These are phyloP conservation scores for Solidago caesia DNA, from an alignment of 129 eudicot species.

Conservation along the genomic window DNA sequence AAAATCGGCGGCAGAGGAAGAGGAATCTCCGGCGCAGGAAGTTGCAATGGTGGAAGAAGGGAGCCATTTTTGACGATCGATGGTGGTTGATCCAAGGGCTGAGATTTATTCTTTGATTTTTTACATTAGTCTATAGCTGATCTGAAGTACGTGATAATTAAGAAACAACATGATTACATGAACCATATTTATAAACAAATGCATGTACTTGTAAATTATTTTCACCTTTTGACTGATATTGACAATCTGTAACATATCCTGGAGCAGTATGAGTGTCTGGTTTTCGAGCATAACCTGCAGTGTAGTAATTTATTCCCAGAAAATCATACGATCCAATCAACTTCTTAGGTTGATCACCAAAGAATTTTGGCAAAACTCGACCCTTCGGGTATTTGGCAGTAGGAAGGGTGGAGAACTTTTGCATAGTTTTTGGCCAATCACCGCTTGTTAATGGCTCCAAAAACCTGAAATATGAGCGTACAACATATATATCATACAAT, in stretches of 20 bases:
- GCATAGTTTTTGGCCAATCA: slow-evolving; percentile 47
- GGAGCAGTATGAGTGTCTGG: not conserved
- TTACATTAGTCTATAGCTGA: too few relatives aligned
- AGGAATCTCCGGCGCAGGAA: too few relatives aligned
- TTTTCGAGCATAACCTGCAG: slow-evolving; percentile 32
- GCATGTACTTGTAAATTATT: not conserved
- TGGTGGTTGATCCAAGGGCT: too few relatives aligned
- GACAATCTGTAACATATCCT: slow-evolving; percentile 29
- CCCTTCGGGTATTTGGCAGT: slow-evolving; percentile 29
- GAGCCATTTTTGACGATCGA: too few relatives aligned
- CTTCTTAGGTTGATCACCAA: slow-evolving; percentile 19
- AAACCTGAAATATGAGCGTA: slow-evolving; percentile 33
- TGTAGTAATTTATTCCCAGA: slow-evolving; percentile 65
- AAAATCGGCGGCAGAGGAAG: too few relatives aligned
- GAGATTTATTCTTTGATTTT: too few relatives aligned
- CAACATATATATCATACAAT: too few relatives aligned
- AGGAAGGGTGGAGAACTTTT: slow-evolving; percentile 17
- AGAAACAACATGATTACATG: too few relatives aligned
- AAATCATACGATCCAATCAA: slow-evolving; percentile 56
- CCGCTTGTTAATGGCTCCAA: slow-evolving; percentile 52
- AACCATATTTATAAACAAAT: too few relatives aligned
- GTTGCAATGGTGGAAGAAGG: too few relatives aligned
- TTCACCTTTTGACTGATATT: not conserved
- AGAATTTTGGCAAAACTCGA: slow-evolving; percentile 10
- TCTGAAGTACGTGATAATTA: too few relatives aligned